phyloP scores from a whole-genome alignment of 2,329 filamentous ascomycete genomes.

The Colletotrichum tanaceti region DNA sequence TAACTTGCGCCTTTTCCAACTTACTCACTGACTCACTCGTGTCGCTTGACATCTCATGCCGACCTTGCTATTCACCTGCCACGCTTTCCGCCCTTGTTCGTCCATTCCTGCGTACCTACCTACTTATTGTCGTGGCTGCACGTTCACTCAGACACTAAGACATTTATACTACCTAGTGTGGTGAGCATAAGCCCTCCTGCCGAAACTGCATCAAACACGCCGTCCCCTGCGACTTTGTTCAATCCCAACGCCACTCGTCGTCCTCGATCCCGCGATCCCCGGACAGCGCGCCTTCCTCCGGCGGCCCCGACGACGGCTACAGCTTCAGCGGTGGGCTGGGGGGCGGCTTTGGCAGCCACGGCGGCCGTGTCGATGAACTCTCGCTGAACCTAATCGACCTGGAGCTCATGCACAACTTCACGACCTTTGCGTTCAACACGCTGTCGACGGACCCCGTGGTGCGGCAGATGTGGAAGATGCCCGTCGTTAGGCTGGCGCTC shows the following conservation, averaged over 20 bases:
- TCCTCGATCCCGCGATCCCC: conserved; percentile 33
- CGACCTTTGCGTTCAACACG: conserved; percentile 60
- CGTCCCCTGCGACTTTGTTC: conserved; percentile 46
- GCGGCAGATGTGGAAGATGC: conserved; percentile 60
- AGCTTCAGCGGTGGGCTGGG: conserved; percentile 13
- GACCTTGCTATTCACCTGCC: background rate
- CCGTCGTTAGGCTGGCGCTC: conserved; percentile 60
- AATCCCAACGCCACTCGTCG: conserved; percentile 35
- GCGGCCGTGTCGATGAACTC: conserved; percentile 38
- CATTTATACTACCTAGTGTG: conserved; percentile 43
- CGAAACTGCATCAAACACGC: conserved; percentile 46
- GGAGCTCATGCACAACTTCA: conserved; percentile 66
- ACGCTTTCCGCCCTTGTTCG: background rate
- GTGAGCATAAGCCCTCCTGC: conserved; percentile 46
- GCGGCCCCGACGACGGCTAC: conserved; percentile 20
- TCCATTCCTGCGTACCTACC: too few species aligned
- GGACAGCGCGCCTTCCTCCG: conserved; percentile 14
- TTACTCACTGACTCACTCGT: background rate
- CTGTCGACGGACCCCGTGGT: conserved; percentile 56
- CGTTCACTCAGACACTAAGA: background rate
- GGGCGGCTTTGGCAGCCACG: conserved; percentile 35
- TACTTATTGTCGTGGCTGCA: background rate
- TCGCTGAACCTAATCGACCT: conserved; percentile 58
- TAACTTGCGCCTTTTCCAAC: background rate
- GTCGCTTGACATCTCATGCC: background rate